Evolutionary conservation across 2,329 filamentous ascomycete species (phyloP), one percentile per base, ranked within the genome.

Genomic region (Verticillium tricorpus): DNA sequence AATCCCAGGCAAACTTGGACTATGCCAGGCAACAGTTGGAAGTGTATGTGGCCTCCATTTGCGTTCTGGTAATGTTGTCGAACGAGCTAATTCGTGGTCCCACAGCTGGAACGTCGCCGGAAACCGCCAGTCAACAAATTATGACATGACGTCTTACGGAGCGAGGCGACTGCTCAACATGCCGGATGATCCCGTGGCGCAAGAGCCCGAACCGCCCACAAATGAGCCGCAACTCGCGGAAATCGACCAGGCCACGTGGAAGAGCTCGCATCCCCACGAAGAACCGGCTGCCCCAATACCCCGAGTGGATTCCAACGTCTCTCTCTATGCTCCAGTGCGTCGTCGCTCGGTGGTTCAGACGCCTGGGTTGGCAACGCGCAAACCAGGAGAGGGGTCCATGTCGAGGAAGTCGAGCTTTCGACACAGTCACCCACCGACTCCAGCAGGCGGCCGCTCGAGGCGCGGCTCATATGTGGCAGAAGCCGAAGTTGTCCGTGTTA

Each of bases 321-420:
- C 80, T 4, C 66, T 82, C 12, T 82, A 79, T 65, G 77, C 78
- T 32, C 80, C 81, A 5, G 74, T 80, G 61, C 77, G 81, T 19
- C 75, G 81, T 50, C 77, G 80, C 11, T 83, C 81, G 2, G 67
- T 82, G 39, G 73, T 80, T 14, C 80, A 79, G 62, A 80, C 76
- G 0, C 81, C 82, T 0, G 82, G 82, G 12, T 73, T 84, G 25
- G 82, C 82, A 8, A 84, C 82, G 8, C 76, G 80, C 61, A 60
- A 58, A 28, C 57, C 61, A 9, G 52, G 55, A 19, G 64, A 66
- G 3, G 32, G 55, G 28, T 28, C 64, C 57, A 57, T 65, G 32
- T 67, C 68, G 55, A 62, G 66, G 57, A 73, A 70, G 63, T 68
- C 73, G 3, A 77, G 69, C 62, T 73, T 75, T 52, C 75, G 75